Base-by-base conservation (phyloP, 2,329 filamentous ascomycete species). In the Ceratocystis papillata region DNA sequence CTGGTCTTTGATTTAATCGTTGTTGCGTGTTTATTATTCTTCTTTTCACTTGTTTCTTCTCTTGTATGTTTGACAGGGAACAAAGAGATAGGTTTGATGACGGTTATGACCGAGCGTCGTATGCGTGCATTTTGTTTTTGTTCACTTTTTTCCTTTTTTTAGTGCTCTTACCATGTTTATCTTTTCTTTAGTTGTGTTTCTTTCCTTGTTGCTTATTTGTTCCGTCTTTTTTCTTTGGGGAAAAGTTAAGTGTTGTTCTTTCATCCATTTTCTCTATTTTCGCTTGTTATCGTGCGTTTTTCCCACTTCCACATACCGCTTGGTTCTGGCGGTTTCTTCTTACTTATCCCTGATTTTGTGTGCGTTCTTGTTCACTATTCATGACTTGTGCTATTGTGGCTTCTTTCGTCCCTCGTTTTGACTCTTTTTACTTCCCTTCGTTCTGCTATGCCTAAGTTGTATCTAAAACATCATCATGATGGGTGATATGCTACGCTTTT, bases 31-130 rank as follows among this genome's bases (percentile, higher is more conserved):
- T 60, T 60, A 5, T 55, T 60, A 22, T 48, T 20, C 41, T 44
- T 37, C n/a, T 41, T 57, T 63, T 59, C 62, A 10, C n/a, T 64
- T 30, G 12, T 45, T 62, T 53, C 17, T 48, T 25, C 44, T 33
- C 59, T 25, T 61, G 12, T 67, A 45, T 33, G 37, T 55, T 10
- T 50, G 55, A 20, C 48, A 25, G 17, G 22, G 48, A 22, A 53
- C 37, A 30, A 59, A 59, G 55, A 33, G 30, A 59, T 25, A 30
- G 17, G 15, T 50, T 30, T 67, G 61, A 63, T 67, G 48, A 50
- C 60, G 60, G 61, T 63, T 50, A 59, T 57, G 50, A 41, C 50
- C 44, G 60, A 41, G 25, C 37, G 28, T 41, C 45, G 33, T 37
- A 37, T 50, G 41, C 41, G n/a, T 20, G 44, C 45, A 7, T 65